Base-by-base conservation (phyloP, 805 yeast species). In the Scheffersomyces coipomensis region DNA sequence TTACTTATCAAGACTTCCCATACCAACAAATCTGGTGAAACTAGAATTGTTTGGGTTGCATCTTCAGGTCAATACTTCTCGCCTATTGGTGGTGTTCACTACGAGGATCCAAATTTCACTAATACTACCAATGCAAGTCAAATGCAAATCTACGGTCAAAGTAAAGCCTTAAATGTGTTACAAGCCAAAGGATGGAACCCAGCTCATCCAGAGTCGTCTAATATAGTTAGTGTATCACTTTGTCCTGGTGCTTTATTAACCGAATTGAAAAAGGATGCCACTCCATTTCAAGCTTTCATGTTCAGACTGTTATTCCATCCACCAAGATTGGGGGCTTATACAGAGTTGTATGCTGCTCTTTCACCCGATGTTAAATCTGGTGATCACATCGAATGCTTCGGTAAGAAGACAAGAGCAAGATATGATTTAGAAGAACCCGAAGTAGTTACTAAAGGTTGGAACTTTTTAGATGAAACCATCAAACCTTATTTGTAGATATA, bases 21-120 rank as follows among this genome's bases (percentile, higher is more conserved):
- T 27, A 40, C 40, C 2, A 49, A 56, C 10, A 48, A 55, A 13
- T 43, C 54, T 1, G 37, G 42, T 19, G 50, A 47, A 29, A 58
- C 70, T 6, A 57, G 81, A 34, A 57, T 75, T 23, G 62, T 76
- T 5, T 75, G 77, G 70, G 58, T 73, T 1, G 48, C 75, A 1
- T 74, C 79, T 0, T 35, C 60, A 27, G 71, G 62, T 1, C 73
- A 65, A 26, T 38, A 42, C 17, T 30, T 46, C 16, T 47, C 60
- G 10, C 60, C 59, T n/a, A 58, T 57, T 19, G 44, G 46, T 24
- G 71, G 71, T 7, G 59, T 71, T 15, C 47, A 64, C 31, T 55
- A 60, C 42, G 59, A 57, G 34, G 66, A 65, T 38, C 55, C 66
- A 29, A 52, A 53, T 33, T 42, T 45, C 43, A 52, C 47, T 27